Evolutionary conservation across 2,329 filamentous ascomycete genomes (phyloP).

Genomic region (Sporothrix brunneoviolacea): DNA sequence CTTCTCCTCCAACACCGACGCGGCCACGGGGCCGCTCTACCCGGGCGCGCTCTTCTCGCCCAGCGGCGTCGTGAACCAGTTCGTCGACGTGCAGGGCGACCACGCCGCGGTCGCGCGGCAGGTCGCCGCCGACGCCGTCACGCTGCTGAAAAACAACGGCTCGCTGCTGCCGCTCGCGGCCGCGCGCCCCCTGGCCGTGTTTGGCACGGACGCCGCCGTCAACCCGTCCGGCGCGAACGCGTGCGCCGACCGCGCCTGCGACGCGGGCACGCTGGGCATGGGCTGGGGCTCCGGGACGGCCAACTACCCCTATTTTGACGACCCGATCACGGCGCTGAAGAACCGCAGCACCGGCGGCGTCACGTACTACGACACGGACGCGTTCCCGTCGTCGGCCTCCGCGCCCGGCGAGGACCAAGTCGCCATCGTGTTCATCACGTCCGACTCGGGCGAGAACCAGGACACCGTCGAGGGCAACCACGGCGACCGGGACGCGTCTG

Average conservation of each 20-base stretch:
- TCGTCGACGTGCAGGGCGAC: constrained; percentile 54
- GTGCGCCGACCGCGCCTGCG: constrained; percentile 55
- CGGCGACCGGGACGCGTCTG: constrained; percentile 50
- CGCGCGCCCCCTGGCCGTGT: constrained; percentile 54
- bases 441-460: constrained; percentile 59
- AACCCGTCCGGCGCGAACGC: constrained; percentile 59
- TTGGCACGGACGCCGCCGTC: constrained; percentile 56
- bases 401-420: constrained; percentile 33
- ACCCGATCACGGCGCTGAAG: constrained; percentile 60
- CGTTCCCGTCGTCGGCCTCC: constrained; percentile 51
- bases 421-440: constrained; percentile 58
- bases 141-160: constrained; percentile 61
- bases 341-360: constrained; percentile 47
- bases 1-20: constrained; percentile 48
- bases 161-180: constrained; percentile 40
- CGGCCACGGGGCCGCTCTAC: constrained; percentile 48
- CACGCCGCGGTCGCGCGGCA: constrained; percentile 49
- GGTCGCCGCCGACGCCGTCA: constrained; percentile 50
- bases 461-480: constrained; percentile 47
- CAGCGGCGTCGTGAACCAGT: constrained; percentile 60
- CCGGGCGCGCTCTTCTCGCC: constrained; percentile 54
- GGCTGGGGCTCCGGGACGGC: constrained; percentile 59
- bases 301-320: constrained; percentile 58
- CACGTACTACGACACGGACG: constrained; percentile 52
- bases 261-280: constrained; percentile 58